Conservation (phyloP, 164 flowering plant genomes). For the Aristolochia californica region DNA sequence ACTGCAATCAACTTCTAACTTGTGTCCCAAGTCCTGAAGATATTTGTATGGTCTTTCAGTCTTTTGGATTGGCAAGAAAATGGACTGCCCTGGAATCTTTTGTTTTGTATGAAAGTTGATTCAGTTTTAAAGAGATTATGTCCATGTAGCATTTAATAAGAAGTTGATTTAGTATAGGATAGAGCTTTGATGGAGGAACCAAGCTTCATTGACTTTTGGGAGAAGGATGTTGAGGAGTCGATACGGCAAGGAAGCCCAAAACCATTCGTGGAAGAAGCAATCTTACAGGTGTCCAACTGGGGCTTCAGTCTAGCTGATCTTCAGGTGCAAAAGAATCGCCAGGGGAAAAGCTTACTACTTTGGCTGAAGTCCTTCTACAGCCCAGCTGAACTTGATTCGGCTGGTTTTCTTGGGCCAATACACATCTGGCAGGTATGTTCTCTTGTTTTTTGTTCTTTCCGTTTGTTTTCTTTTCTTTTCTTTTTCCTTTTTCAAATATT, state of each 20-base stretch:
- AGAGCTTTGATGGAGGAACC: conserved; percentile 35
- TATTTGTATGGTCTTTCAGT: too few species aligned
- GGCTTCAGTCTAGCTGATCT: conserved; percentile 75
- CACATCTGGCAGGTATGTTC: conserved; percentile 90
- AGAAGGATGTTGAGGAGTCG: conserved; percentile 82
- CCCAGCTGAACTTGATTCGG: conserved; percentile 43
- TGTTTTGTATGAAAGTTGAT: too few species aligned
- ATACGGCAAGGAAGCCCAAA: conserved; percentile 60
- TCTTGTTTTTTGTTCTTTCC: conserved; percentile 4
- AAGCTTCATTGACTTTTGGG: conserved; percentile 62
- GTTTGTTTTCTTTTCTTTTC: neutral
- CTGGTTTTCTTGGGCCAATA: conserved; percentile 81
- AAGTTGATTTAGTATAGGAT: conserved; percentile 38
- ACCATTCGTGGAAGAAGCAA: conserved; percentile 87
- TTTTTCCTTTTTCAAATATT: neutral
- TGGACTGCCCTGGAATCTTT: too few species aligned
- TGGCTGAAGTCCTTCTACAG: conserved; percentile 71
- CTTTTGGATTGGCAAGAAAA: too few species aligned
- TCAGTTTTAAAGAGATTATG: too few species aligned
- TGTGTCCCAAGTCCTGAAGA: too few species aligned
- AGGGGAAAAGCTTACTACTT: conserved; percentile 37
- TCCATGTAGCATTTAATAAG: too few species aligned
- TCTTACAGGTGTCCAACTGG: conserved; percentile 78
- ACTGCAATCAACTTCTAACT: too few species aligned
- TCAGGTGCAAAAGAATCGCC: conserved; percentile 51